Conservation (phyloP, 495 filamentous ascomycete genomes). For the Aspergillus campestris region DNA sequence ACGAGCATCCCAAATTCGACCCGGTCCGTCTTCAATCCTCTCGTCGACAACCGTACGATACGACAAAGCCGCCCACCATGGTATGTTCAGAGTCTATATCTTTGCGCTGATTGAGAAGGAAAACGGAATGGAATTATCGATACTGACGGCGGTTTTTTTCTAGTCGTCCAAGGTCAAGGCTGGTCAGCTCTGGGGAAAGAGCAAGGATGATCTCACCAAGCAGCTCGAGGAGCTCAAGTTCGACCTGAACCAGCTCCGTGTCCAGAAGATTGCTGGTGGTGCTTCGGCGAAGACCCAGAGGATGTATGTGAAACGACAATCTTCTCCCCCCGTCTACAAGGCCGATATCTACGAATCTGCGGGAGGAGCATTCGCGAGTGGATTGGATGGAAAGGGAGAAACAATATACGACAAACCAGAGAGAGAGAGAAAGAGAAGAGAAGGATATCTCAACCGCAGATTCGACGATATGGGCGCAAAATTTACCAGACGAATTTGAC, state of each 20-base stretch:
- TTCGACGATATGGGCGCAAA: neutral
- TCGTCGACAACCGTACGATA: constrained; percentile 40
- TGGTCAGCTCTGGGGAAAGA: constrained; percentile 94
- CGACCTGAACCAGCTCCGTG: constrained; percentile 85
- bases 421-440: neutral
- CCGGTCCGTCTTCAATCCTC: constrained; percentile 43
- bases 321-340: constrained; percentile 7
- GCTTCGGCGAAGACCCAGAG: constrained; percentile 90
- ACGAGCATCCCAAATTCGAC: constrained; percentile 38
- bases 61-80: constrained; percentile 41
- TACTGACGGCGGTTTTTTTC: constrained; percentile 8
- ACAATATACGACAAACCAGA: neutral
- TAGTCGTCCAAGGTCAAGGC: constrained; percentile 94
- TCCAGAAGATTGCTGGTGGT: constrained; percentile 93
- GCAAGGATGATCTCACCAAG: constrained; percentile 92
- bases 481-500: neutral
- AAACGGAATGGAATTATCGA: neutral
- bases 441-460: neutral
- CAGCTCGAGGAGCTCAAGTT: constrained; percentile 90
- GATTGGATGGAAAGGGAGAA: neutral
- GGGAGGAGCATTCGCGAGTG: constrained; percentile 2
- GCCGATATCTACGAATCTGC: constrained; percentile 5
- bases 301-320: constrained; percentile 59
- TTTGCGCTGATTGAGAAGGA: neutral
- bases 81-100: constrained; percentile 24